Base-by-base conservation (phyloP, 2,329 filamentous ascomycete species). In the Fusarium mexicanum region DNA sequence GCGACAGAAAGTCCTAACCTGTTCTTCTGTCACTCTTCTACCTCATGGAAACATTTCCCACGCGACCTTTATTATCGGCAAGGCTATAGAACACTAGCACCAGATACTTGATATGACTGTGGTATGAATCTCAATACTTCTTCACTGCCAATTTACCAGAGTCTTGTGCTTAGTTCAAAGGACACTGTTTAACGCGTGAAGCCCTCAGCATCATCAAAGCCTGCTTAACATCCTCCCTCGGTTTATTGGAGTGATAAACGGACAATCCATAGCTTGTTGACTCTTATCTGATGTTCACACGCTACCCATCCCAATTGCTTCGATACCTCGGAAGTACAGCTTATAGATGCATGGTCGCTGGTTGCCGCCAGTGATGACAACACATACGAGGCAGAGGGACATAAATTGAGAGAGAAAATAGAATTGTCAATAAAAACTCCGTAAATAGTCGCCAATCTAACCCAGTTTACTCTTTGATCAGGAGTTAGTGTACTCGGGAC, bases 61-160 rank as follows among this genome's bases (percentile, higher is more conserved):
- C 16, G 3, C 22, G 22, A 9, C 29, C 18, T 1, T 18, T n/a
- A 18, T n/a, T 13, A 50, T n/a, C 11, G 11, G 22, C 22, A 18
- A 18, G 6, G 8, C 16, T n/a, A 50, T n/a, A 33, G 16, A 50
- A 5, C 1, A 14, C 5, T 33, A 11, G 46, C 2, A 14, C 18
- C 16, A 3, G 3, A 33, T n/a, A 9, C 2, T 6, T n/a, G 5
- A 33, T 0, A 18, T 13, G 4, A 5, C 6, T 22, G 6, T 9
- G 2, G 6, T 16, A 26, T 3, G 8, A 6, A 17, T 53, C n/a
- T 14, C 9, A 12, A 20, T 11, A 26, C 2, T 20, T 26, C 8
- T 6, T 37, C 17, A 26, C 13, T 26, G 33, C 6, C 13, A 53
- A 20, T 37, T 26, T 22, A 16, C 33, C 18, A 26, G 13, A 37